Base-by-base conservation (phyloP, 352 stramenopile genomes). In the Nothophytophthora sp. region DNA sequence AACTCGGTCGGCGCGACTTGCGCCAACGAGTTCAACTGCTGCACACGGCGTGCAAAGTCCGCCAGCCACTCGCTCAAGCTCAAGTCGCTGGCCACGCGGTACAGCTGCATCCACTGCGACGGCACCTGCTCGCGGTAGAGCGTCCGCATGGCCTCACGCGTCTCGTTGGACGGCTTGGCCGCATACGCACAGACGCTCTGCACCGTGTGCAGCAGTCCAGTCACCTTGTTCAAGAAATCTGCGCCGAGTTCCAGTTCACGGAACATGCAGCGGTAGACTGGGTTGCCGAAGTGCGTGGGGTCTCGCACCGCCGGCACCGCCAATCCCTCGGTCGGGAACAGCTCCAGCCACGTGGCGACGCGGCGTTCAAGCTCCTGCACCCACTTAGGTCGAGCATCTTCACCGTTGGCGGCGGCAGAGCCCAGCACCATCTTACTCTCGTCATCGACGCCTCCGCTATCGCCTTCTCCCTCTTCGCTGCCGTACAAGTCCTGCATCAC, bases 211-310 rank as follows among this genome's bases (percentile, higher is more conserved):
- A 98, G 67, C 42, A 97, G 61, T 8, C 50, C 55, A 20, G 73
- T 67, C 22, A 98, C 76, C n/a, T 54, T 76, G 20, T 28, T 27
- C 11, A 98, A 44, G 35, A 89, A 87, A 18, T 73, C 53, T 0
- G 67, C 61, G n/a, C 82, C 92, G 6, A 90, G 53, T 46, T 92
- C 78, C 22, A 92, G 56, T 56, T 98, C 92, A 33, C 94, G 85
- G 66, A 91, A 81, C 58, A 98, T 76, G 51, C 86, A 98, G 36
- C 92, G 90, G 63, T 92, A 95, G 35, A 98, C 82, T n/a, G 90
- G 89, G 52, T 97, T 90, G 25, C 61, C 70, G 29, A 96, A 89
- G 27, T 86, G 70, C 5, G 64, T 59, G 1, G 73, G 66, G 37
- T 91, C 74, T 16, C 72, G 70, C 42, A 86, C 63, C 24, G 53